Base-by-base conservation (phyloP, 352 stramenopile species). In the Phytophthora sojae region DNA sequence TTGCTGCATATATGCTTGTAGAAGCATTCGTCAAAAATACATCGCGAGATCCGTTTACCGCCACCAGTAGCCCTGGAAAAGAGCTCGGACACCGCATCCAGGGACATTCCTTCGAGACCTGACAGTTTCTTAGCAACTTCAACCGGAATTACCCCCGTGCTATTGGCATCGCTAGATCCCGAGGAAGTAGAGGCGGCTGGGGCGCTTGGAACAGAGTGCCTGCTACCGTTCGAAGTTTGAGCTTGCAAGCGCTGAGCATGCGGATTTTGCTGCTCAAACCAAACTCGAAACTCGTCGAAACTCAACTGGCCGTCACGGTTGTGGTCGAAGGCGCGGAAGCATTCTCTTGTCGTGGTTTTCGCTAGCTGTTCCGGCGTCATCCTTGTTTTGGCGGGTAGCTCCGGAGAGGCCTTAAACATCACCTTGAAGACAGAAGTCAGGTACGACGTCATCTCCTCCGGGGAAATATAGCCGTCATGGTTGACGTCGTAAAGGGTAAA, bases 401-500 rank as follows among this genome's bases (percentile, higher is more conserved):
- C 72, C 1, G 88, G 87, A 1, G 87, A 94, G 17, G 86, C 89
- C 68, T 96, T 93, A 75, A 92, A 96, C 45, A 97, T 82, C 11
- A 97, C 78, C 57, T 92, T 94, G 68, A 97, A 97, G 6, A 97
- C 76, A 14, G 86, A 83, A 15, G 89, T 89, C 49, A 97, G 75
- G 69, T 96, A 97, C 42, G 75, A 72, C n/a, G 71, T 64, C 89
- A 97, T 95, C 74, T 97, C 90, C 2, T 89, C 60, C 5, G 80
- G 88, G 3, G 89, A 93, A 29, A 97, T 89, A 54, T 80, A 92
- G 1, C 89, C 89, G 64, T 97, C 85, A 32, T 90, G 80, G 67
- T 97, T 92, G 11, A 90, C 58, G 69, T 97, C 90, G 49, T 95
- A 97, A 25, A 97, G 67, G 6, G 84, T 91, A 54, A 97, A 97